Conservation (phyloP, 768 basidiomycete genomes). For the Cyathus striatus region DNA sequence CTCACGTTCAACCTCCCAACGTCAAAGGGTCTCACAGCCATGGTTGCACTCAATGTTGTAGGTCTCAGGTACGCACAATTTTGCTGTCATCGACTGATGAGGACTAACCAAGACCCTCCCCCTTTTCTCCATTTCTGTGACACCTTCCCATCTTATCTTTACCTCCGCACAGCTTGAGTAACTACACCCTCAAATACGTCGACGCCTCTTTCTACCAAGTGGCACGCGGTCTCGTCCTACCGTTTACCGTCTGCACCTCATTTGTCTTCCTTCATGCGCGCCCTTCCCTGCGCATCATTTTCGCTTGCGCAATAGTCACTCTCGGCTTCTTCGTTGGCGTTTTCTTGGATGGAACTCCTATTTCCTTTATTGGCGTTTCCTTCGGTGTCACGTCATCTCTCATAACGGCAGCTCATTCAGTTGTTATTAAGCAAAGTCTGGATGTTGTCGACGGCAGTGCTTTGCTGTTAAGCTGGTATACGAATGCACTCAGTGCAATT, state of each 20-base stretch:
- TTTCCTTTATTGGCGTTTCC: constrained; percentile 59
- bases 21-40: constrained; percentile 70
- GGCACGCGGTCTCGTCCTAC: constrained; percentile 88
- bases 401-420: constrained; percentile 88
- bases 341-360: constrained; percentile 63
- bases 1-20: constrained; percentile 59
- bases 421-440: constrained; percentile 88
- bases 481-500: constrained; percentile 75
- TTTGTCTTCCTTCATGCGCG: constrained; percentile 70
- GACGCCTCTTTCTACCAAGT: constrained; percentile 96
- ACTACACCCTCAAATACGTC: constrained; percentile 89
- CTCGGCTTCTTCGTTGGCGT: constrained; percentile 89
- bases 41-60: constrained; percentile 73
- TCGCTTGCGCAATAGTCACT: constrained; percentile 79
- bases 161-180: constrained; percentile 61
- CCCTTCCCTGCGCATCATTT: constrained; percentile 70
- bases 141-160: neutral
- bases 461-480: constrained; percentile 86
- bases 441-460: constrained; percentile 79
- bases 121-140: neutral
- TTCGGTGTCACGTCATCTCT: constrained; percentile 83
- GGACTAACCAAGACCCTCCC: no score
- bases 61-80: constrained; percentile 74
- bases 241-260: constrained; percentile 90
- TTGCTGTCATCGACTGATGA: no score